Base-by-base conservation (phyloP, 2,329 filamentous ascomycete species). In the Pseudogymnoascus sp. region DNA sequence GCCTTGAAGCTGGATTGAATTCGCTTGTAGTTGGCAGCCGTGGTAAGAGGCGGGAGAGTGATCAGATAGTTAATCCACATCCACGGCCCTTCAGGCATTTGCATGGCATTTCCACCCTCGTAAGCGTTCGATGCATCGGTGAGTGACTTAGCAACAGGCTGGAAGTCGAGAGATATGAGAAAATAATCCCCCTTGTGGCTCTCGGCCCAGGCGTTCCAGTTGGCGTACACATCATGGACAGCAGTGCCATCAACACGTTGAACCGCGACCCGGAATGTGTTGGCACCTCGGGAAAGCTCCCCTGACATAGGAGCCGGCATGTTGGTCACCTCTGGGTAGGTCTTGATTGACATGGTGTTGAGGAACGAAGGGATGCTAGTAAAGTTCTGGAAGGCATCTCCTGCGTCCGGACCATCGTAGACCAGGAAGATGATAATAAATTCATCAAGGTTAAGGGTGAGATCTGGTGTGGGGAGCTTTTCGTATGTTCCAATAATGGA, bases 351-450 rank as follows among this genome's bases (percentile, higher is more conserved):
- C 7, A 68, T 65, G 4, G 72, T 74, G 59, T 73, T 68, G 28
- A 74, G 12, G 2, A 75, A 16, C 49, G 69, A 63, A 3, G 73
- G 71, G 18, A 75, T 73, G 36, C 63, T 67, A 6, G 72, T 74
- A 64, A 75, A 74, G 61, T 74, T 74, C 7, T 61, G 56, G 62
- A 75, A 75, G 1, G 71, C 69, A 42, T 69, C 25, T 1, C 73
- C 72, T 1, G 73, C 62, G 38, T 75, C 69, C 4, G 69, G 66
- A 0, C 73, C 73, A 40, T 75, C 73, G 38, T 75, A 75, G 28
- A 75, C 73, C n/a, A 75, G 65, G 64, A 75, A 75, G 69, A 75
- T 65, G 43, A 74, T 63, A 46, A 72, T 72, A 2, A 66, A 68
- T 65, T 75, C 70, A 43, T 74, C 72, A 8, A 75, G 67, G 53